A percentile compares a stretch with the other conserved stretches of the same genome.
Evolutionary conservation across 139 green algal species (phyloP).

Genomic region (Ettlia oleoabundans): DNA sequence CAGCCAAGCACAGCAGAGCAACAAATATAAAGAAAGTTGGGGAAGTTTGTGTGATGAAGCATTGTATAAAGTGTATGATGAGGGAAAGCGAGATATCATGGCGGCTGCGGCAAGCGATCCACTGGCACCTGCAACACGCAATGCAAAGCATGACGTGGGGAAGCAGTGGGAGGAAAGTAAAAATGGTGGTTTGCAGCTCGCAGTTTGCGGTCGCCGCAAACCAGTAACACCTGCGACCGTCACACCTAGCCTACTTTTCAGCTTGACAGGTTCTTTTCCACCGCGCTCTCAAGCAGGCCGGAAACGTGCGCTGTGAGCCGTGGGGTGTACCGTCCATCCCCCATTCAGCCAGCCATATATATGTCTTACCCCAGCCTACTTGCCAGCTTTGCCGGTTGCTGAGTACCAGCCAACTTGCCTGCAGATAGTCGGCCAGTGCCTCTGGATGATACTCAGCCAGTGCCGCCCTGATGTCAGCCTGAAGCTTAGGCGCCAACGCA

Average conservation of each 20-base stretch:
- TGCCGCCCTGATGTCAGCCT: slow-evolving; percentile 52
- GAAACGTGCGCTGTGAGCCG: no score
- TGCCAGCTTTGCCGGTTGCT: not conserved
- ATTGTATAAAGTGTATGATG: not conserved
- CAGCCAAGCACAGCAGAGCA: not conserved
- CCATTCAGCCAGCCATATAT: not conserved
- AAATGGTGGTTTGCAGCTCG: no score
- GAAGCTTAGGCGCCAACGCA: slow-evolving; percentile 56
- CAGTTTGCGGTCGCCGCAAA: no score
- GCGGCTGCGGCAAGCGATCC: no score
- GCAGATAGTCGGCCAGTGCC: slow-evolving; percentile 55
- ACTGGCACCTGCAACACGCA: no score
- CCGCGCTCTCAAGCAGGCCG: no score
- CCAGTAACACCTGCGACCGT: no score
- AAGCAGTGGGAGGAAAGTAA: no score
- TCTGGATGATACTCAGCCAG: slow-evolving; percentile 56
- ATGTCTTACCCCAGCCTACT: not conserved
- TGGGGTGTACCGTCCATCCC: not conserved
- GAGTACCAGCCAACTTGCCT: not conserved
- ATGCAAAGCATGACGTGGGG: no score
- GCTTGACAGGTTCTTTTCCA: no score
- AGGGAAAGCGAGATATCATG: not conserved
- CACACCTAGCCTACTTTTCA: no score
- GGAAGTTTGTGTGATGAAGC: not conserved
- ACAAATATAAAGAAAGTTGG: no score